These are phyloP conservation scores for Psilocybe mexicana DNA, from an alignment of 1,284 basidiomycete species.

Conservation along the genomic window DNA sequence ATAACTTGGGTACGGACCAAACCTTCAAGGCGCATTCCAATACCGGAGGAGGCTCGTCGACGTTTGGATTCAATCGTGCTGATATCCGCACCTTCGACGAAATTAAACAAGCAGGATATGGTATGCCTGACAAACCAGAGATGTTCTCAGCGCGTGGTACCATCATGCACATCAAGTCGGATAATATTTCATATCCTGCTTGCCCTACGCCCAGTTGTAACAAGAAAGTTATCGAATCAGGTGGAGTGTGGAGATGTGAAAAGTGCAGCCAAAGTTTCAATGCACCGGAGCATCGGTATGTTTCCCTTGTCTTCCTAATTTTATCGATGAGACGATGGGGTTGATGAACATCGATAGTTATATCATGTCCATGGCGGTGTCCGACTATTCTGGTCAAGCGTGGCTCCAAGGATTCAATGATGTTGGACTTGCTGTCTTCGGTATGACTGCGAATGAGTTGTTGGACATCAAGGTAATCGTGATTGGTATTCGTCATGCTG, in stretches of 20 bases:
- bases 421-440: slow-evolving; percentile 77
- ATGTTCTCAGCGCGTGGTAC: slow-evolving; percentile 86
- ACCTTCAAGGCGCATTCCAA: slow-evolving; percentile 75
- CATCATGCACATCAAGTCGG: slow-evolving; percentile 86
- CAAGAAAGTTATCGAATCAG: slow-evolving; percentile 86
- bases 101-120: slow-evolving; percentile 80
- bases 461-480: slow-evolving; percentile 62
- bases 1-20: slow-evolving; percentile 61
- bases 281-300: slow-evolving; percentile 82
- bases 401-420: slow-evolving; percentile 99
- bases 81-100: slow-evolving; percentile 80
- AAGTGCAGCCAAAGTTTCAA: slow-evolving; percentile 84
- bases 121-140: slow-evolving; percentile 78
- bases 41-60: slow-evolving; percentile 40
- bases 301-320: slow-evolving; percentile 11
- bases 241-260: slow-evolving; percentile 86
- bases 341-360: slow-evolving; percentile 56
- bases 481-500: not conserved
- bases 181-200: slow-evolving; percentile 89
- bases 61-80: slow-evolving; percentile 59
- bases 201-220: slow-evolving; percentile 84
- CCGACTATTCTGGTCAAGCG: slow-evolving; percentile 86
- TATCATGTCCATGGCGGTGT: slow-evolving; percentile 85
- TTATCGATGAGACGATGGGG: not conserved
- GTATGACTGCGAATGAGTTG: slow-evolving; percentile 81